Conservation (phyloP, 129 eudicot genomes). For the Artemisia argyi region DNA sequence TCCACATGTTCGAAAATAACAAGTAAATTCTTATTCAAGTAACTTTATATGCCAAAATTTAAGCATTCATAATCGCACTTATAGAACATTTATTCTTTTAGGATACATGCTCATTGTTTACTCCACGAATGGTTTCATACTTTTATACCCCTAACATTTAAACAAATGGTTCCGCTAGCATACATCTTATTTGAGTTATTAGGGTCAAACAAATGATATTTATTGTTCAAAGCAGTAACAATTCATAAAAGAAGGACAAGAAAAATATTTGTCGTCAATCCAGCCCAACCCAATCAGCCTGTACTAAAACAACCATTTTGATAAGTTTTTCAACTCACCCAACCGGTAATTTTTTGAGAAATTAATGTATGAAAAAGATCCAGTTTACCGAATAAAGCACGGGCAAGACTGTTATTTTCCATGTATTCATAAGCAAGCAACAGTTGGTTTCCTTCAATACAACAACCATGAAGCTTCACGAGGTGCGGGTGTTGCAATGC, state of each 20-base stretch:
- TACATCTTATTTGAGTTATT: no score
- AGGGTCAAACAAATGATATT: no score
- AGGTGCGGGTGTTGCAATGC: slow-evolving; percentile 73
- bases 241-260: no score
- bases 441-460: slow-evolving; percentile 67
- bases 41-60: not conserved
- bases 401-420: slow-evolving; percentile 77
- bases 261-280: no score
- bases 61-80: not conserved
- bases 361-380: not conserved
- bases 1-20: slow-evolving; percentile 7
- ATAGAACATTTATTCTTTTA: not conserved
- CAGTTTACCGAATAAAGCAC: slow-evolving; percentile 66
- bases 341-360: not conserved
- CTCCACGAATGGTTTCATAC: no score
- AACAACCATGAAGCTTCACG: slow-evolving; percentile 70
- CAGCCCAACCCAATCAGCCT: no score
- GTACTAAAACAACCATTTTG: no score
- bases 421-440: slow-evolving; percentile 72
- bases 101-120: no score
- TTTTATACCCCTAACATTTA: no score
- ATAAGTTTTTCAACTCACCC: no score
- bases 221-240: no score
- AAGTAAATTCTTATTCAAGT: not conserved
- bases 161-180: no score